Conservation (phyloP, 2,329 filamentous ascomycete species). For the Alternaria infectoria region DNA sequence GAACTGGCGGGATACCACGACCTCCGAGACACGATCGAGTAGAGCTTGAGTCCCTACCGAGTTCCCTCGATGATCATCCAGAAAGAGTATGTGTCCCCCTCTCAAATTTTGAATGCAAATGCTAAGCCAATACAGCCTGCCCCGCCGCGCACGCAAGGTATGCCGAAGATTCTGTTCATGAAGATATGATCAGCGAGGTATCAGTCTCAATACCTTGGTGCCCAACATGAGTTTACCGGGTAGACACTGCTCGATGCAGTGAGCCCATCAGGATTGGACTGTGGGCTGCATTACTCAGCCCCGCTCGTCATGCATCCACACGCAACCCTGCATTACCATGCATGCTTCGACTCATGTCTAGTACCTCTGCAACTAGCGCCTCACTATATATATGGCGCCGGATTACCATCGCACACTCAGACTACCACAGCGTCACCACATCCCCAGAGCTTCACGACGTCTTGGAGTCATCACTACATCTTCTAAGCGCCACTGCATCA, state of each 20-base stretch:
- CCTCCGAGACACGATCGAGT: too few relatives aligned
- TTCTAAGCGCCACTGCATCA: background rate
- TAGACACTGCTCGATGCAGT: background rate
- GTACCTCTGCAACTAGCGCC: background rate
- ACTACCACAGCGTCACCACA: background rate
- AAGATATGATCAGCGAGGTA: background rate
- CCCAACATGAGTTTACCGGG: too few relatives aligned
- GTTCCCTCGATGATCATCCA: too few relatives aligned
- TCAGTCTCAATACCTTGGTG: too few relatives aligned
- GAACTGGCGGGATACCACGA: too few relatives aligned
- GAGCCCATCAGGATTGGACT: background rate
- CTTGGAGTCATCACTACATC: background rate
- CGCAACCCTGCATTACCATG: background rate
- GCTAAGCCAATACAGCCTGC: background rate
- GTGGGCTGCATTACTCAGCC: background rate
- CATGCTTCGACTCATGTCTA: background rate
- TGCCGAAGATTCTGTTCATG: background rate
- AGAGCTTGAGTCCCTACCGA: too few relatives aligned
- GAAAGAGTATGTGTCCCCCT: background rate
- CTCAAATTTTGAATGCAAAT: too few relatives aligned
- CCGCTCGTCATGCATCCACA: background rate
- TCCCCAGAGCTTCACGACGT: too few relatives aligned
- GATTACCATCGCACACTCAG: background rate
- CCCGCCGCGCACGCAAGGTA: background rate
- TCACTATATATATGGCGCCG: background rate